Evolutionary conservation across 2,329 filamentous ascomycete genomes (phyloP).

Genomic region (Cryphonectria carpinicola): DNA sequence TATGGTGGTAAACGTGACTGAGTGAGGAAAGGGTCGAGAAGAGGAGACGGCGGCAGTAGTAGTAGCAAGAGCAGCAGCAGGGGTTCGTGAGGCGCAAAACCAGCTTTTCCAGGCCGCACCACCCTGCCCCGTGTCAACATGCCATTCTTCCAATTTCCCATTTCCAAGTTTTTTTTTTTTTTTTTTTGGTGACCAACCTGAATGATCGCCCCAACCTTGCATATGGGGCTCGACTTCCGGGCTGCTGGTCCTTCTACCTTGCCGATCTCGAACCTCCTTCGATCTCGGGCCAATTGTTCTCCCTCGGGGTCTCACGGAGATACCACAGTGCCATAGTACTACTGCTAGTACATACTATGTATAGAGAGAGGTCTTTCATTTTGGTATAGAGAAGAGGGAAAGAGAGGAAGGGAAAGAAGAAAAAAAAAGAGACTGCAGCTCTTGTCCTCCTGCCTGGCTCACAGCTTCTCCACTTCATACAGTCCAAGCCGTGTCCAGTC

Average conservation of each 20-base stretch:
- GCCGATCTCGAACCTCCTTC: background rate
- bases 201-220: slow-evolving; percentile 19
- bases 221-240: slow-evolving; percentile 15
- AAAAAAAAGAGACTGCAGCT: background rate
- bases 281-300: background rate
- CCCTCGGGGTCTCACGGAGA: background rate
- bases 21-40: background rate
- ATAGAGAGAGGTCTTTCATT: background rate
- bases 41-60: background rate
- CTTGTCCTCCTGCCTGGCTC: background rate
- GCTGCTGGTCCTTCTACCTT: slow-evolving; percentile 2
- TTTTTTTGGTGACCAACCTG: slow-evolving; percentile 15
- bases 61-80: background rate
- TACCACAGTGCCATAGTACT: background rate
- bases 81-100: background rate
- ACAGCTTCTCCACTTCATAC: background rate
- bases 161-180: slow-evolving; percentile 27
- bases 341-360: background rate
- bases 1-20: background rate
- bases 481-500: background rate
- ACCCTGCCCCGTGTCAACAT: slow-evolving; percentile 22
- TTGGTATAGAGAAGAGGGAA: background rate
- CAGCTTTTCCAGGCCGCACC: background rate
- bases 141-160: slow-evolving; percentile 30
- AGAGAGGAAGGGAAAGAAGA: background rate